These are phyloP conservation scores for Verbena officinalis DNA, from an alignment of 257 asterid genomes.

Conservation along the genomic window DNA sequence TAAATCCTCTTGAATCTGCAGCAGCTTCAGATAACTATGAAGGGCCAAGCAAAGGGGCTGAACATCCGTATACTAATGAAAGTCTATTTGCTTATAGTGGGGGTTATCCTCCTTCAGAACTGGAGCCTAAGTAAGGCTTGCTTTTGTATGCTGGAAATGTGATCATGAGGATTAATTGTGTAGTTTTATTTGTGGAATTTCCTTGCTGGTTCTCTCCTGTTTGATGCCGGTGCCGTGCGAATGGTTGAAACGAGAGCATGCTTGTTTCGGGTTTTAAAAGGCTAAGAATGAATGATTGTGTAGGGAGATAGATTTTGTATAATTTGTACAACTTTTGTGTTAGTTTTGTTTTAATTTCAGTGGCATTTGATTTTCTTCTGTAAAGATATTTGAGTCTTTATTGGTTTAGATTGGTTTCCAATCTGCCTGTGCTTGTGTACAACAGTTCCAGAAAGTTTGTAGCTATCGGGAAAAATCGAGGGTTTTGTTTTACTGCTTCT, in stretches of 20 bases:
- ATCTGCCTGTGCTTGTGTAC: conserved; percentile 87
- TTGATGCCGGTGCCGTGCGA: conserved; percentile 10
- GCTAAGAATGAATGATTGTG: too few species aligned
- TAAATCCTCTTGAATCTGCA: conserved; percentile 86
- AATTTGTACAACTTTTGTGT: not conserved
- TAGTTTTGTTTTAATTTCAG: too few species aligned
- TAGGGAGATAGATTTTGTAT: too few species aligned
- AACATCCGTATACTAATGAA: conserved; percentile 74
- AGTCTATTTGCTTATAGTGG: conserved; percentile 67
- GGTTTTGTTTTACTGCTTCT: too few species aligned
- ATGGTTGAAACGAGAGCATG: conserved; percentile 22
- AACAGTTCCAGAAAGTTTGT: conserved; percentile 63
- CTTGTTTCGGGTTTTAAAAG: not conserved
- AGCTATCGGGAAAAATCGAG: conserved; percentile 83
- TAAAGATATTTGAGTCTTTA: too few species aligned
- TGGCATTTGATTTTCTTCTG: too few species aligned
- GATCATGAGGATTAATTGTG: too few species aligned
- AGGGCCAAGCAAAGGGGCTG: conserved; percentile 46
- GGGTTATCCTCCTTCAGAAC: conserved; percentile 38
- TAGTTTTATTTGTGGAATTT: not conserved
- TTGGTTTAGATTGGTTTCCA: too few species aligned
- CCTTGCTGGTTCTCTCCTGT: not conserved
- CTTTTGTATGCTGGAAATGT: not conserved
- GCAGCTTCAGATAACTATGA: conserved; percentile 73
- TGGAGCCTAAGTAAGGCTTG: conserved; percentile 55